Percentiles rank a stretch among this genome's conserved stretches.
Evolutionary conservation across 345 rosid species (phyloP).

Genomic region (Acer yangbiense): DNA sequence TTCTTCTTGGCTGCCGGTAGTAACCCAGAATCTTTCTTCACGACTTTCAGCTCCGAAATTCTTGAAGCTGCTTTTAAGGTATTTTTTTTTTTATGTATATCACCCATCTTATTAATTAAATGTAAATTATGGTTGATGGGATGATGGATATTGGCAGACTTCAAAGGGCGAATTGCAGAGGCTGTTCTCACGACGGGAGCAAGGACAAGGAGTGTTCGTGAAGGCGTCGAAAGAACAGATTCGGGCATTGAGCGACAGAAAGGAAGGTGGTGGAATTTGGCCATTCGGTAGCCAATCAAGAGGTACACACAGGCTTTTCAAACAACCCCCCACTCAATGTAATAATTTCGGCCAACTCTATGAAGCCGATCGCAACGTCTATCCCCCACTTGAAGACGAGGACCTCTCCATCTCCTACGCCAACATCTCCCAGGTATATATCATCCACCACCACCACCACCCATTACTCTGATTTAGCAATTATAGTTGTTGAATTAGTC

Average conservation of each 20-base stretch:
- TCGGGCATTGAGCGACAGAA: slow-evolving; percentile 33
- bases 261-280: slow-evolving; percentile 32
- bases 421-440: slow-evolving; percentile 40
- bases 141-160: slow-evolving; percentile 23
- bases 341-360: slow-evolving; percentile 44
- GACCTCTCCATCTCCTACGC: slow-evolving; percentile 34
- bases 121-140: neutral
- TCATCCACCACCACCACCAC: neutral
- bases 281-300: slow-evolving; percentile 35
- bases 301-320: slow-evolving; percentile 33
- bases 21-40: slow-evolving; percentile 39
- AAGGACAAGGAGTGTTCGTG: slow-evolving; percentile 40
- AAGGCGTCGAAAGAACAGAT: slow-evolving; percentile 45
- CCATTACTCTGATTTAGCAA: too few species aligned
- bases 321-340: slow-evolving; percentile 25
- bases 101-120: neutral
- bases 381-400: slow-evolving; percentile 29
- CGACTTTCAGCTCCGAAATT: slow-evolving; percentile 47
- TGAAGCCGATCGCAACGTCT: slow-evolving; percentile 27
- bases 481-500: too few species aligned
- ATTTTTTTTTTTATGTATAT: too few species aligned
- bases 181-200: slow-evolving; percentile 32
- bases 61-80: slow-evolving; percentile 58
- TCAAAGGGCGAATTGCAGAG: slow-evolving; percentile 36
- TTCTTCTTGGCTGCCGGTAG: slow-evolving; percentile 39